These are phyloP conservation scores for Mucor indicus DNA, from an alignment of 371 early-diverging fungal species.

Conservation along the genomic window DNA sequence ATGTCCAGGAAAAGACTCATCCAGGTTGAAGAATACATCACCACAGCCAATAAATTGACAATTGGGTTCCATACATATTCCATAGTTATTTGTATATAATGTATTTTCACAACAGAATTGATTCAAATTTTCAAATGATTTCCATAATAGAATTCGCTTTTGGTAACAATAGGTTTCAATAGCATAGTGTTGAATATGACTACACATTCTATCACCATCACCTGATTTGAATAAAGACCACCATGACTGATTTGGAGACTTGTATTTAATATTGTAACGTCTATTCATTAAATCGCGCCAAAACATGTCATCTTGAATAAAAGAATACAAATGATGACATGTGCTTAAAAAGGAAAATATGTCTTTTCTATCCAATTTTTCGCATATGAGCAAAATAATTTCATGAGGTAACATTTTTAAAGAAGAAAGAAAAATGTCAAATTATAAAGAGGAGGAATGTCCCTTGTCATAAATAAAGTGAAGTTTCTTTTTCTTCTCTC, in stretches of 20 bases:
- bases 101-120: background rate
- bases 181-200: slow-evolving; percentile 2
- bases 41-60: slow-evolving; percentile 9
- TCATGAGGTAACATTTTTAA: too few species aligned
- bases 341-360: slow-evolving; percentile 4
- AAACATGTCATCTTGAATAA: slow-evolving; percentile 1
- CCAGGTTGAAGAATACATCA: slow-evolving; percentile 3
- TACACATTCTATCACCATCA: slow-evolving; percentile 2
- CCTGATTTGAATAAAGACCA: slow-evolving; percentile 5
- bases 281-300: slow-evolving; percentile 9
- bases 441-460: too few species aligned
- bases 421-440: too few species aligned
- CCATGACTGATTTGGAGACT: slow-evolving; percentile 3
- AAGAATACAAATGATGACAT: background rate
- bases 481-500: too few species aligned
- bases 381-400: slow-evolving; percentile 5
- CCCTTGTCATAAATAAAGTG: background rate
- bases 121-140: background rate
- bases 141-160: slow-evolving; percentile 3
- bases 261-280: slow-evolving; percentile 3
- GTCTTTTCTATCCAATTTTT: slow-evolving; percentile 6
- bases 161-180: background rate
- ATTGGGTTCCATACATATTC: slow-evolving; percentile 4
- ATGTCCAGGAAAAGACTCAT: background rate
- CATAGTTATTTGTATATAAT: too few species aligned